Percentiles rank a stretch among this genome's conserved stretches.
phyloP scores from a whole-genome alignment of 129 eudicot species.

The Saposhnikovia divaricata region DNA sequence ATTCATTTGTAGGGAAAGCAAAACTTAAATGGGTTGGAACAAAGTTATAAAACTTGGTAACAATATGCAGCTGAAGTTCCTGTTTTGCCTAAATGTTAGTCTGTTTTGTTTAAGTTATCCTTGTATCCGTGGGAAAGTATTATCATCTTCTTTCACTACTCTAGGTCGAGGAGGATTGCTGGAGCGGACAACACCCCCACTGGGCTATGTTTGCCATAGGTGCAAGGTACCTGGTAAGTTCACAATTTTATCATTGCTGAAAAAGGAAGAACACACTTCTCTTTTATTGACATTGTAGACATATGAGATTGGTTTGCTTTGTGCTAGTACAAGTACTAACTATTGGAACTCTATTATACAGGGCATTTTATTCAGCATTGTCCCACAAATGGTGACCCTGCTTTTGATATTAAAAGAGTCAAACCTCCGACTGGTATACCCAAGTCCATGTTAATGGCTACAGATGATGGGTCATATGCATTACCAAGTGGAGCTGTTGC shows the following conservation, averaged over 20 bases:
- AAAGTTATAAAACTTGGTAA: background rate
- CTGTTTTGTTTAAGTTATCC: background rate
- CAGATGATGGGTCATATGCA: slow-evolving; percentile 53
- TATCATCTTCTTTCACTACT: slow-evolving; percentile 5
- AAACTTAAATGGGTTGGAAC: background rate
- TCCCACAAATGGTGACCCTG: slow-evolving; percentile 61
- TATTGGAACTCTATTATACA: slow-evolving; percentile 16
- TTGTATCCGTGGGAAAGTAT: background rate
- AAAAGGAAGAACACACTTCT: background rate
- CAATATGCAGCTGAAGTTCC: background rate
- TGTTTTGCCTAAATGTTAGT: background rate
- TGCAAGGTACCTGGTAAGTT: slow-evolving; percentile 88
- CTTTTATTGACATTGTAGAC: background rate
- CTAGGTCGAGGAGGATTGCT: slow-evolving; percentile 69
- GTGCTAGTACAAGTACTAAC: background rate
- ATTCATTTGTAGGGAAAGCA: background rate
- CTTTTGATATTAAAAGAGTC: slow-evolving; percentile 40
- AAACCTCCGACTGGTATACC: slow-evolving; percentile 65
- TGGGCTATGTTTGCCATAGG: slow-evolving; percentile 83
- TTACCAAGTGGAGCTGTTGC: slow-evolving; percentile 44
- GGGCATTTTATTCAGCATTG: slow-evolving; percentile 78
- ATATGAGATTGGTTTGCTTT: background rate
- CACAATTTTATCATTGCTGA: slow-evolving; percentile 3
- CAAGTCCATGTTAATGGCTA: slow-evolving; percentile 50
- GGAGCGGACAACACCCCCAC: slow-evolving; percentile 88